Evolutionary conservation across 176 grass and related monocot genomes (phyloP).

Genomic region (Thinopyrum elongatum): DNA sequence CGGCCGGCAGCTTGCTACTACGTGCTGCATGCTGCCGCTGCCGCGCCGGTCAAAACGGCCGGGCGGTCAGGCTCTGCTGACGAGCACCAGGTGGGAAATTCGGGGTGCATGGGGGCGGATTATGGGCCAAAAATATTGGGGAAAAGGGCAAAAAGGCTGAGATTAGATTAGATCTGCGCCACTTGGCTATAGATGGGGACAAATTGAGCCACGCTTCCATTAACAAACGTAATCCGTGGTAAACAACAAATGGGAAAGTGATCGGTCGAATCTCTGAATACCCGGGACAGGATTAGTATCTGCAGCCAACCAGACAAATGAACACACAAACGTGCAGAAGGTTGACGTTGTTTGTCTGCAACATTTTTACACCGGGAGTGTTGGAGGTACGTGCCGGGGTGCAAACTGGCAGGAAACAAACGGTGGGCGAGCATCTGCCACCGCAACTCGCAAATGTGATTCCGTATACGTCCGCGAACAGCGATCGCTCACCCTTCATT

Average conservation of each 20-base stretch:
- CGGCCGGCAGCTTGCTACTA: neutral
- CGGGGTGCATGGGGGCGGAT: neutral
- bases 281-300: conserved; percentile 4
- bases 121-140: neutral
- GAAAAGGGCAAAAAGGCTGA: neutral
- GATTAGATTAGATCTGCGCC: conserved; percentile 27
- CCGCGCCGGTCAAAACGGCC: neutral
- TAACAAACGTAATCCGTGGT: conserved; percentile 7
- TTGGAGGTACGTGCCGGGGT: too few relatives aligned
- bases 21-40: neutral
- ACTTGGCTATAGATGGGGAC: conserved; percentile 17
- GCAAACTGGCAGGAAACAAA: too few relatives aligned
- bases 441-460: too few relatives aligned
- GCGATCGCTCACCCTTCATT: too few relatives aligned
- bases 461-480: too few relatives aligned
- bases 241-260: neutral
- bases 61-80: neutral
- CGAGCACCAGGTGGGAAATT: neutral
- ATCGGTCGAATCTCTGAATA: conserved; percentile 21
- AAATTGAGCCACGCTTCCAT: conserved; percentile 9
- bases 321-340: neutral
- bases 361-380: neutral
- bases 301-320: neutral
- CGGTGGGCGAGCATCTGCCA: too few relatives aligned
- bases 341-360: neutral